Evolutionary conservation across 805 yeast genomes (phyloP).

Genomic region (Myxozyma neglecta): DNA sequence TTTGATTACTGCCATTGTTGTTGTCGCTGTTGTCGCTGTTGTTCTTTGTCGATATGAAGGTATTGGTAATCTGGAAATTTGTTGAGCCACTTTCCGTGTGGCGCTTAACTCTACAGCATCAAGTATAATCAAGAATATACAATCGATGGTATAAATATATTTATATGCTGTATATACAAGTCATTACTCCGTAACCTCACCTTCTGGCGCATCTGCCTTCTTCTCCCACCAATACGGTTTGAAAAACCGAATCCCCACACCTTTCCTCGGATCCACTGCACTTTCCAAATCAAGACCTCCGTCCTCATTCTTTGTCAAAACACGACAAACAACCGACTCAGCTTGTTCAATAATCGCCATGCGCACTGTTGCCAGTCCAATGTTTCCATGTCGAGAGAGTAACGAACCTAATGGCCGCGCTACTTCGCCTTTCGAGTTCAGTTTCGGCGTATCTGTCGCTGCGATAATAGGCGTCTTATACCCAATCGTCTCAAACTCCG

Average conservation of each 20-base stretch:
- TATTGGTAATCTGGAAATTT: too few relatives aligned
- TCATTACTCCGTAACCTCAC: background rate
- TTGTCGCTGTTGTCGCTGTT: background rate
- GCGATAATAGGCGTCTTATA: slow-evolving; percentile 20
- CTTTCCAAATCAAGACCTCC: slow-evolving; percentile 8
- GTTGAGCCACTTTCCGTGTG: background rate
- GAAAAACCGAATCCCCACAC: slow-evolving; percentile 32
- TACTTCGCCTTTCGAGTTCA: slow-evolving; percentile 25
- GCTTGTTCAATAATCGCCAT: slow-evolving; percentile 28
- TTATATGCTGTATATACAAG: too few relatives aligned
- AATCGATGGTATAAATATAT: too few relatives aligned
- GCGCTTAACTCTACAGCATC: too few relatives aligned
- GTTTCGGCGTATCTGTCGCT: slow-evolving; percentile 8
- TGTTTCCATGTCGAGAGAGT: slow-evolving; percentile 54
- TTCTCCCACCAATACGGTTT: slow-evolving; percentile 74
- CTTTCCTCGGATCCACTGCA: slow-evolving; percentile 42
- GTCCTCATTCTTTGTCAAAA: slow-evolving; percentile 6
- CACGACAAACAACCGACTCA: slow-evolving; percentile 9
- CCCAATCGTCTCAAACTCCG: background rate
- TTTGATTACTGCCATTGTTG: slow-evolving; percentile 8
- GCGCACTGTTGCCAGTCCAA: slow-evolving; percentile 56
- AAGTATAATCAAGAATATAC: too few relatives aligned
- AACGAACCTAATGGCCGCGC: slow-evolving; percentile 61
- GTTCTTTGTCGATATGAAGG: background rate
- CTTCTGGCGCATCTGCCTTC: slow-evolving; percentile 4